Base-by-base conservation (phyloP, 345 rosid genomes). In the Ceriops zippeliana region DNA sequence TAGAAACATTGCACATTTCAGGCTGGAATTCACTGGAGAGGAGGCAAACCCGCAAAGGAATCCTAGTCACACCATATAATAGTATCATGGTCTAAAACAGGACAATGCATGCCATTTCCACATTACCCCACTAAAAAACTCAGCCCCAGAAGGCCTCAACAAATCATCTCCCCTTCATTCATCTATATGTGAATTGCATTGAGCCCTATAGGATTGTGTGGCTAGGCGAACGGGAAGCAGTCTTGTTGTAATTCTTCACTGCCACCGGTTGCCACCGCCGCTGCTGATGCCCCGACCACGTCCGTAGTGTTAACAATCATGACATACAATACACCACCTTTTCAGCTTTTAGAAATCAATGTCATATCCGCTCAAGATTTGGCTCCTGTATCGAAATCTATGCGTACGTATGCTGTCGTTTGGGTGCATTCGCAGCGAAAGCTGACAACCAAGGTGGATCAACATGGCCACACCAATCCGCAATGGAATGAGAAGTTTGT, bases 401-500 rank as follows among this genome's bases (percentile, higher is more conserved):
- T 96, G 97, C 87, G 89, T 31, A 90, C 97, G 6, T 96, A 96
- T 19, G 91, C 96, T 0, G 86, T 90, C 1, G 89, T 85, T 0
- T 92, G 96, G 96, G 82, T 92, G 64, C 78, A 87, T 27, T 87
- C 92, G 0, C 83, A 85, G 42, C 75, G 92, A 19, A 92, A 90
- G 65, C 81, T 89, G 30, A 71, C 92, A 1, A 87, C 99, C 0
- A 81, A 88, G 32, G 86, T 96, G 0, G 98, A 96, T 63, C 92
- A 84, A 65, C 66, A 2, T 1, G 92, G 89, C 67, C 78, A 84
- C 20, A 81, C 84, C 15, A 86, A 87, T 69, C 99, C 99, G 0
- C 77, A 77, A 0, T 96, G 99, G 98, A 88, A 96, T 20, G 99
- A 96, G 58, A 92, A 90, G 70, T 87, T 96, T 4, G 87, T 87